A percentile compares a stretch with the other conserved stretches of the same genome.
Evolutionary conservation across 108 stramenopile species (phyloP).

Genomic region (Nitzschia sp.): DNA sequence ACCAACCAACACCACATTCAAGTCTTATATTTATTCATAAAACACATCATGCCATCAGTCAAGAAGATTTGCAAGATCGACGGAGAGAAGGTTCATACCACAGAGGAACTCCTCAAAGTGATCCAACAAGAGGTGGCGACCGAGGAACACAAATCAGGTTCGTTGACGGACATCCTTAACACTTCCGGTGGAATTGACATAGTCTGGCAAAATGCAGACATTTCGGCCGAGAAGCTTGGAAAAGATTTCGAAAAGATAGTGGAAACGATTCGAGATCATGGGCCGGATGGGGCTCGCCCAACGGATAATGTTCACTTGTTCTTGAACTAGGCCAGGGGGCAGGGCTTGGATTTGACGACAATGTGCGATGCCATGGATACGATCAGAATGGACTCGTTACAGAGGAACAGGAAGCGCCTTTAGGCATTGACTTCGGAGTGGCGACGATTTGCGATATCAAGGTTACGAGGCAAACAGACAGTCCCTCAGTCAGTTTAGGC

Average conservation of each 20-base stretch:
- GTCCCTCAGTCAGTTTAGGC: too few species aligned
- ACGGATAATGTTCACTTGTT: constrained; percentile 8
- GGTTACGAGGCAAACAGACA: too few species aligned
- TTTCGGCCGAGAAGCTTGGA: not conserved
- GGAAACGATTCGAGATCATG: constrained; percentile 1
- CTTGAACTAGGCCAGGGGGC: constrained; percentile 2
- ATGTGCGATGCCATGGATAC: too few species aligned
- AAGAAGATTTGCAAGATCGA: constrained; percentile 11
- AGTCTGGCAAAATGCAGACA: constrained; percentile 3
- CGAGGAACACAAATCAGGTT: not conserved
- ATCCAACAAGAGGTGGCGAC: not conserved
- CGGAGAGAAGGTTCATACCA: not conserved
- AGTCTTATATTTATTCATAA: not conserved
- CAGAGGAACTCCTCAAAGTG: not conserved
- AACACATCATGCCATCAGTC: not conserved
- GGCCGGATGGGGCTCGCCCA: not conserved
- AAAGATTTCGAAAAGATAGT: not conserved
- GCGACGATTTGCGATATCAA: too few species aligned
- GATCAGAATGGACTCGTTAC: too few species aligned
- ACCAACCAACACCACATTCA: not conserved
- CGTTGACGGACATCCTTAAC: constrained; percentile 3
- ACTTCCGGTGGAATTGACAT: constrained; percentile 2
- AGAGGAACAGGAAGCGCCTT: too few species aligned
- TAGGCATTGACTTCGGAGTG: too few species aligned
- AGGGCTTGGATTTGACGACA: too few species aligned